These are phyloP conservation scores for Turnera subulata DNA, from an alignment of 345 rosid species.

Conservation along the genomic window DNA sequence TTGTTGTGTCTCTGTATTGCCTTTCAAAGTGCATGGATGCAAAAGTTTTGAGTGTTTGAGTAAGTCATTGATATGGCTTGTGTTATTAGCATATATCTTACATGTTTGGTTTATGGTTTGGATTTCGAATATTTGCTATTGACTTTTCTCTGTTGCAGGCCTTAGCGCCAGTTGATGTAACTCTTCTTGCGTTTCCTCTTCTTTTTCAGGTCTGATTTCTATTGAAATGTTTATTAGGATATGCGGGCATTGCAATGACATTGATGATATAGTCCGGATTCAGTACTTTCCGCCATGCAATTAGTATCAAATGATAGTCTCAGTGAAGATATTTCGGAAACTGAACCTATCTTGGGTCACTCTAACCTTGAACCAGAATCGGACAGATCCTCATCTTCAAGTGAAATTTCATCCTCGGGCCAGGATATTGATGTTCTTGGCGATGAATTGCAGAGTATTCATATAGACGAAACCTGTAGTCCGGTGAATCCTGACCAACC, in stretches of 20 bases:
- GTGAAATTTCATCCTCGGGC: constrained; percentile 59
- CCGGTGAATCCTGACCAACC: constrained; percentile 71
- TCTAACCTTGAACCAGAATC: constrained; percentile 33
- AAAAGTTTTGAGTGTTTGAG: no score
- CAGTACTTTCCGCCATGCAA: constrained; percentile 57
- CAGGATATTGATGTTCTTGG: constrained; percentile 36
- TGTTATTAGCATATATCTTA: no score
- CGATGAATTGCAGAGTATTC: constrained; percentile 48
- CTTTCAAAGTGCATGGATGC: no score
- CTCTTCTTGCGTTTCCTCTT: background rate
- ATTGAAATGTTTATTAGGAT: constrained; percentile 24
- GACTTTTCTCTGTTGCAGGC: no score
- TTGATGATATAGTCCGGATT: constrained; percentile 19
- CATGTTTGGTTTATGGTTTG: no score
- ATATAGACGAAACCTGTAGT: constrained; percentile 57
- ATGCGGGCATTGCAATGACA: constrained; percentile 15
- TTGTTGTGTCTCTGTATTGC: no score
- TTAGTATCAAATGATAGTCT: constrained; percentile 67
- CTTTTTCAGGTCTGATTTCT: constrained; percentile 18
- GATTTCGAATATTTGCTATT: no score
- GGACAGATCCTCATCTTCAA: constrained; percentile 53
- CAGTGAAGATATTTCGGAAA: constrained; percentile 53
- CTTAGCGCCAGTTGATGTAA: no score
- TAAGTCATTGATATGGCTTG: no score
- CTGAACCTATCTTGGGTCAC: constrained; percentile 54